Conservation (phyloP, 2,329 filamentous ascomycete genomes). For the Penicillium sp. region DNA sequence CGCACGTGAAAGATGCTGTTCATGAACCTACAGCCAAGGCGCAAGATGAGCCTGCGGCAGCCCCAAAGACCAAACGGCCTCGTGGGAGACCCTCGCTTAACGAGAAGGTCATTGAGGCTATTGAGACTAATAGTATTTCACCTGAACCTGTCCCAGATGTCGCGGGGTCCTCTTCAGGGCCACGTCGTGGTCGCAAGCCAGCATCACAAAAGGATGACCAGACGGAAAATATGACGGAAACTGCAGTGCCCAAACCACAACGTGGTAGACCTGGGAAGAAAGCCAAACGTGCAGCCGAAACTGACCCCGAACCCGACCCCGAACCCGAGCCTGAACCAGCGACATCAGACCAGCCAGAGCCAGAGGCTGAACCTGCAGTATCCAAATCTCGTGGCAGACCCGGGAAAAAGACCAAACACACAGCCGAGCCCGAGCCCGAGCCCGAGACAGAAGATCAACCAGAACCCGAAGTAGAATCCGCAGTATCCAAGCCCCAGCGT, state of each 20-base stretch:
- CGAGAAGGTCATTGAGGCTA: neutral
- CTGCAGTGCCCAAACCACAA: slow-evolving; percentile 8
- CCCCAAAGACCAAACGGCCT: slow-evolving; percentile 5
- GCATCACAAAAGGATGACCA: slow-evolving; percentile 10
- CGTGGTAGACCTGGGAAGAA: slow-evolving; percentile 12
- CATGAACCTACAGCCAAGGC: neutral
- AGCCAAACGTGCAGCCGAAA: neutral
- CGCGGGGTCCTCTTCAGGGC: neutral
- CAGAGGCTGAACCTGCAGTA: slow-evolving; percentile 1
- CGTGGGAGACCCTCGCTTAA: slow-evolving; percentile 5
- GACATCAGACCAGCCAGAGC: neutral
- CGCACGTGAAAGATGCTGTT: neutral
- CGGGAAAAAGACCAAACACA: slow-evolving; percentile 7
- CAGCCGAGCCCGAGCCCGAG: slow-evolving; percentile 6
- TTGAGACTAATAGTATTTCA: neutral
- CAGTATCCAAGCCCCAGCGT: slow-evolving; percentile 1
- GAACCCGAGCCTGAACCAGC: neutral
- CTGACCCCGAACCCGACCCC: slow-evolving; percentile 1
- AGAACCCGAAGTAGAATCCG: slow-evolving; percentile 1
- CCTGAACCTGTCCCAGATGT: neutral
- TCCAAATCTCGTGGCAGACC: slow-evolving; percentile 1
- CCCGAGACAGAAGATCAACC: slow-evolving; percentile 1
- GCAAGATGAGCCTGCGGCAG: neutral
- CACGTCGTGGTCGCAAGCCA: slow-evolving; percentile 6
- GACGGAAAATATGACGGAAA: slow-evolving; percentile 1